These are phyloP conservation scores for Anethum foeniculum DNA, from an alignment of 140 eudicot species.

Conservation along the genomic window DNA sequence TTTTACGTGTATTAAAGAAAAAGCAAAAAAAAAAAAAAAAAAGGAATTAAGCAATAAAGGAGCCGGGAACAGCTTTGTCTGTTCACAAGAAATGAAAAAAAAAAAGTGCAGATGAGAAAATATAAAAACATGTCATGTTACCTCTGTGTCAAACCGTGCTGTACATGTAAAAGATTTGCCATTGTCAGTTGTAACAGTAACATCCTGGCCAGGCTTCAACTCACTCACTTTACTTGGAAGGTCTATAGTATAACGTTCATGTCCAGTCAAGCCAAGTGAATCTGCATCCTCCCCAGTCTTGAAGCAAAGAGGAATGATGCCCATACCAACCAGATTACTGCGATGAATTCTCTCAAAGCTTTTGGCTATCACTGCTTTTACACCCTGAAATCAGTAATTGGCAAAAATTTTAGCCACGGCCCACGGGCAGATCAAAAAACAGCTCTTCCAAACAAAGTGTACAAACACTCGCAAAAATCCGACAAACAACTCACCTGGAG, in stretches of 20 bases:
- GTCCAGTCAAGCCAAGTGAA: constrained; percentile 80
- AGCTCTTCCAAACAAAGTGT: background rate
- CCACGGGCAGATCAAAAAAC: background rate
- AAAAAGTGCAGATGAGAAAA: background rate
- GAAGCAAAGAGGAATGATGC: constrained; percentile 89
- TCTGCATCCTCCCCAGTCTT: constrained; percentile 96
- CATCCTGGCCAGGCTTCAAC: constrained; percentile 87
- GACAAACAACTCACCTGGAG: constrained; percentile 41
- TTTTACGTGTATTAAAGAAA: background rate
- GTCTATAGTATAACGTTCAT: constrained; percentile 83
- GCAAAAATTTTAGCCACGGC: background rate
- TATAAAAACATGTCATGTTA: background rate
- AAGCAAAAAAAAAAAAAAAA: background rate
- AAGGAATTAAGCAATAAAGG: background rate
- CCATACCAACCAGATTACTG: constrained; percentile 95
- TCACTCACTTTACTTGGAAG: constrained; percentile 64
- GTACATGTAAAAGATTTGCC: constrained; percentile 87
- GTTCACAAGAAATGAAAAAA: no score
- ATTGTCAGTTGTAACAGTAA: constrained; percentile 67
- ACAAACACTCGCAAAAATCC: background rate
- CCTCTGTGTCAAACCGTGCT: constrained; percentile 94
- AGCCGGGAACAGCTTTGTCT: background rate
- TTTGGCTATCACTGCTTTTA: constrained; percentile 95
- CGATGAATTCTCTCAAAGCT: constrained; percentile 97
- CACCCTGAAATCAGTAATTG: constrained; percentile 46